A percentile compares a stretch with the other conserved stretches of the same genome.
phyloP scores from a whole-genome alignment of 352 stramenopile species.

The Globisporangium emineosum region DNA sequence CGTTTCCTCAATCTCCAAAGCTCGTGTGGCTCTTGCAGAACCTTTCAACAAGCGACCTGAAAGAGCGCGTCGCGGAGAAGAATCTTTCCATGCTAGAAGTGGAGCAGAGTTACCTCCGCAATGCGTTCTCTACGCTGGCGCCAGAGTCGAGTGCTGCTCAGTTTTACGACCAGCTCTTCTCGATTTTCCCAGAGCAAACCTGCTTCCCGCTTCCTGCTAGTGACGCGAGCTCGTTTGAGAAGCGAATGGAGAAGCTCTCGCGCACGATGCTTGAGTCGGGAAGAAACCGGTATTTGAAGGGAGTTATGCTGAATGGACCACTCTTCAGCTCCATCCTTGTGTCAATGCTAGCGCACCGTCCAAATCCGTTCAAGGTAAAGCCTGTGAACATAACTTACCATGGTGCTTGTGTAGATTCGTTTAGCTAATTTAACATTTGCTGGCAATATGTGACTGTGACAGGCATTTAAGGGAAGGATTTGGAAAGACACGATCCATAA shows the following conservation, averaged over 20 bases:
- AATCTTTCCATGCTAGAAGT: conserved; percentile 51
- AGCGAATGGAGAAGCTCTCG: conserved; percentile 62
- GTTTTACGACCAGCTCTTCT: conserved; percentile 44
- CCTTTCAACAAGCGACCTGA: conserved; percentile 52
- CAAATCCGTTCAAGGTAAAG: conserved; percentile 61
- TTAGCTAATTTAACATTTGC: background rate
- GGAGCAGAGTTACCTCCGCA: conserved; percentile 61
- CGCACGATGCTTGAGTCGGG: conserved; percentile 55
- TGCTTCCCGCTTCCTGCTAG: conserved; percentile 49
- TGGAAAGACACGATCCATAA: conserved; percentile 82
- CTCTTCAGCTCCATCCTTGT: conserved; percentile 68
- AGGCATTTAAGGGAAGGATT: conserved; percentile 64
- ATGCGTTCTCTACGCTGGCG: conserved; percentile 34
- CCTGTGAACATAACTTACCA: background rate
- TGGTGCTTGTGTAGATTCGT: background rate
- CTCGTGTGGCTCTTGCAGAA: conserved; percentile 75
- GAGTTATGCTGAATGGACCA: conserved; percentile 66
- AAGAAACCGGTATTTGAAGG: conserved; percentile 65
- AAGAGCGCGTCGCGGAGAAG: conserved; percentile 53
- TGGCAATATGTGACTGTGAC: background rate
- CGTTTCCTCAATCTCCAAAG: conserved; percentile 71
- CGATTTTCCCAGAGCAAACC: conserved; percentile 50
- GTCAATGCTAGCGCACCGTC: conserved; percentile 67
- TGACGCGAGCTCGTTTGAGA: conserved; percentile 43
- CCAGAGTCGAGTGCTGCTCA: conserved; percentile 17